phyloP scores from a whole-genome alignment of 371 early-diverging fungal genomes.

The Circinella minor region DNA sequence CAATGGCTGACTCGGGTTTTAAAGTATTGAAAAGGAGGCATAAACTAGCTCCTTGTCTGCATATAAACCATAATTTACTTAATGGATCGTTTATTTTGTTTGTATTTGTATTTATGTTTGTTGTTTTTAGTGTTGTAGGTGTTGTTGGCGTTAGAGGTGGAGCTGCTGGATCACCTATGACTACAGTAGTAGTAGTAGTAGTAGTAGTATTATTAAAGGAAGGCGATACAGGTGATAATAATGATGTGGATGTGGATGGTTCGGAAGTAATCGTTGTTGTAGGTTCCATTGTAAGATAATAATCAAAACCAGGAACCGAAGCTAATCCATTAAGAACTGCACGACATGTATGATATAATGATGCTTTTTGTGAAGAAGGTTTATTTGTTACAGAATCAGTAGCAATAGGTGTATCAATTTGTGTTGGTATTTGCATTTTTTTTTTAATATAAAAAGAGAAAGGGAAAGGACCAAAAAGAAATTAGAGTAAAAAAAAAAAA shows the following conservation, averaged over 20 bases:
- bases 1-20: slow-evolving; percentile 54
- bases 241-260: background rate
- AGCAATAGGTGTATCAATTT: slow-evolving; percentile 35
- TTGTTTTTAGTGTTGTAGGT: background rate
- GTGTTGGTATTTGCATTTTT: background rate
- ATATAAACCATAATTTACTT: slow-evolving; percentile 85
- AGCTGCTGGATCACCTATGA: background rate
- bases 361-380: slow-evolving; percentile 41
- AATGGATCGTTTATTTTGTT: slow-evolving; percentile 68
- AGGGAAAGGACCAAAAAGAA: background rate
- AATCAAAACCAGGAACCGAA: slow-evolving; percentile 63
- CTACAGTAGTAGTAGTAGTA: background rate
- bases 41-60: slow-evolving; percentile 87
- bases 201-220: too few species aligned
- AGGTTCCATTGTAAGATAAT: slow-evolving; percentile 37
- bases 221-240: background rate
- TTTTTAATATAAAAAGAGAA: background rate
- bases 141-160: slow-evolving; percentile 14
- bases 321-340: slow-evolving; percentile 62
- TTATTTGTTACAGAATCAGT: slow-evolving; percentile 38
- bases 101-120: background rate
- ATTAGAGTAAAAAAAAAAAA: background rate
- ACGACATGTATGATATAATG: slow-evolving; percentile 71
- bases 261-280: too few species aligned
- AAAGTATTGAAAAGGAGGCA: slow-evolving; percentile 83